Evolutionary conservation across 257 asterid species (phyloP).

Genomic region (Datura wrightii): DNA sequence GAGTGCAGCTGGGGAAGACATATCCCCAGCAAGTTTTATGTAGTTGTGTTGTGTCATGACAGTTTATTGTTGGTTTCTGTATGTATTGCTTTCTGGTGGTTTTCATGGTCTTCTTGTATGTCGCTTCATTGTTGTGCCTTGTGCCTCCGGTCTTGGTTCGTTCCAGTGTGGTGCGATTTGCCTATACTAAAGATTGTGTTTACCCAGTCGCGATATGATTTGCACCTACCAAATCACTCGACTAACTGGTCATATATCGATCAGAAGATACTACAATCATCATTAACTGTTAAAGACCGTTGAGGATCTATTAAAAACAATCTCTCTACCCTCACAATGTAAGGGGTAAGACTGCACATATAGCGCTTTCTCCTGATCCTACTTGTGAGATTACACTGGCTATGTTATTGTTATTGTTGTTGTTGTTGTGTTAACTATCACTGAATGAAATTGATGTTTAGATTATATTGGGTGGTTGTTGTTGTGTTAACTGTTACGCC

Average conservation of each 20-base stretch:
- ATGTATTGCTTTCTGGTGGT: neutral
- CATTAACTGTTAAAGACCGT: neutral
- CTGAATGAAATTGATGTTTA: too few relatives aligned
- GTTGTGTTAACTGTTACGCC: too few relatives aligned
- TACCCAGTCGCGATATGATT: neutral
- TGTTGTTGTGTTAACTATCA: too few relatives aligned
- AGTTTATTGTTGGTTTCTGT: neutral
- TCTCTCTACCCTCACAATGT: too few relatives aligned
- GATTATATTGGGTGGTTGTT: too few relatives aligned
- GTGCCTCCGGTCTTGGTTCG: neutral
- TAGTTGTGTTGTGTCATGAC: neutral
- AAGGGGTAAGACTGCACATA: too few relatives aligned
- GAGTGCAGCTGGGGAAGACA: neutral
- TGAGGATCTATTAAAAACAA: too few relatives aligned
- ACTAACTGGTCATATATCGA: neutral
- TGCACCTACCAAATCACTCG: neutral
- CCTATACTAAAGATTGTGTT: neutral
- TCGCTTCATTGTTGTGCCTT: neutral
- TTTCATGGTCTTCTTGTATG: neutral
- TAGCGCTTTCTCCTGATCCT: too few relatives aligned
- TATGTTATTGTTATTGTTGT: too few relatives aligned
- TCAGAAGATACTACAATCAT: neutral
- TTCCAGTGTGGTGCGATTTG: neutral
- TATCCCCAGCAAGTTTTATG: neutral
- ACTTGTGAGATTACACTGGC: too few relatives aligned